Percentiles rank a stretch among this genome's conserved stretches.
Evolutionary conservation across 805 yeast genomes (phyloP).

Genomic region (Metschnikowia baotianmanensis): DNA sequence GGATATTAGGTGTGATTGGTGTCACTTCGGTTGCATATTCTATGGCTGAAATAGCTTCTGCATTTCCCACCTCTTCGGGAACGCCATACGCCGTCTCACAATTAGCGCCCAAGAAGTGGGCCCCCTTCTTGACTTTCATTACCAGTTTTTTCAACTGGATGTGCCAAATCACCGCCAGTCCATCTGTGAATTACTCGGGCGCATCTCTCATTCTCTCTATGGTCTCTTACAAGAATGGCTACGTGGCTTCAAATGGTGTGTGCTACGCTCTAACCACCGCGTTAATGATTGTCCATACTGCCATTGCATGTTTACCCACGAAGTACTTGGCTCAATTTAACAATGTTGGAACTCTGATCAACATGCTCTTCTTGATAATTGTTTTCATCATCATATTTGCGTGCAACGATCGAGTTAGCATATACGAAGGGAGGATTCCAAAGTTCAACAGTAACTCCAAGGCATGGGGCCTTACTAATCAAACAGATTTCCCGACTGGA

Average conservation of each 20-base stretch:
- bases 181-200: conserved; percentile 56
- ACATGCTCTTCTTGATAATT: conserved; percentile 48
- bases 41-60: conserved; percentile 63
- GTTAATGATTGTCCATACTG: conserved; percentile 46
- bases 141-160: conserved; percentile 66
- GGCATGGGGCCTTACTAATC: conserved; percentile 58
- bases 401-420: conserved; percentile 43
- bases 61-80: conserved; percentile 69
- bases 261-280: conserved; percentile 50
- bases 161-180: conserved; percentile 61
- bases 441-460: conserved; percentile 47
- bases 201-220: conserved; percentile 57
- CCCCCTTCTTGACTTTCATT: conserved; percentile 57
- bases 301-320: conserved; percentile 54
- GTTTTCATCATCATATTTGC: conserved; percentile 55
- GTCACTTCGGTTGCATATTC: conserved; percentile 57
- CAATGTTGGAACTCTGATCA: conserved; percentile 47
- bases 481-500: conserved; percentile 64
- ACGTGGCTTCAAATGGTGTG: conserved; percentile 47
- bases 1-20: conserved; percentile 56
- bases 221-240: conserved; percentile 37
- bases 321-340: conserved; percentile 52
- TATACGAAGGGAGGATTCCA: conserved; percentile 32
- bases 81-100: conserved; percentile 67
- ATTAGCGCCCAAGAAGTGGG: conserved; percentile 53